Base-by-base conservation (phyloP, 805 yeast genomes). In the Myxozyma vanderwaltii region DNA sequence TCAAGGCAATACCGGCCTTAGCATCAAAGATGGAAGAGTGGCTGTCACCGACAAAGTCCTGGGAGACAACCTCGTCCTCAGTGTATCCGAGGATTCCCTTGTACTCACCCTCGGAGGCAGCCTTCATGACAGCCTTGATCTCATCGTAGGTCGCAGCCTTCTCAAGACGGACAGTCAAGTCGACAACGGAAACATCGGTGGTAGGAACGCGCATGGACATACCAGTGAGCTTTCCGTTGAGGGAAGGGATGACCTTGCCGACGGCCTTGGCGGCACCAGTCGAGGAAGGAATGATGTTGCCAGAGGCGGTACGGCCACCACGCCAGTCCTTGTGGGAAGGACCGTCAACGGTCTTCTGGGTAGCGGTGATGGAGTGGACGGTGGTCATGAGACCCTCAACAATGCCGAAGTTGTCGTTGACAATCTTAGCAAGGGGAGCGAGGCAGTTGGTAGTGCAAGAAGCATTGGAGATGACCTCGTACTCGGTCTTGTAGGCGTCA, bases 201-300 rank as follows among this genome's bases (percentile, higher is more conserved):
- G 96, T 90, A 77, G 96, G 96, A 65, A 90, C 96, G 81, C 96
- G 88, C 79, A 90, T 81, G 65, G 96, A 85, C 85, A 89, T 82
- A 82, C 96, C 96, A 68, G 96, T 90, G 77, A 90, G 86, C 82
- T 89, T 89, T 74, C 96, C 96, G 79, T 86, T 86, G 72, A 90
- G 83, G 72, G 81, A 86, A 68, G 96, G 96, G 72, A 90, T 86
- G 71, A 90, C 96, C 84, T 89, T 89, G 77, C 96, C 96, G 71
- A 90, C 96, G 68, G 96, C 96, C 86, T 90, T 90, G 74, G 96
- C 96, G 72, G 96, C 96, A 85, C 96, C 96, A 66, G 96, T 90
- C 66, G 96, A 88, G 41, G 96, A 89, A 74, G 96, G 96, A 70
- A 90, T 90, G 77, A 90, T 88, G 87, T 90, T 90, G 75, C 91